Percentiles rank a stretch among this genome's conserved stretches.
Conservation (phyloP, 257 asterid species). For the Lavandula angustifolia region DNA sequence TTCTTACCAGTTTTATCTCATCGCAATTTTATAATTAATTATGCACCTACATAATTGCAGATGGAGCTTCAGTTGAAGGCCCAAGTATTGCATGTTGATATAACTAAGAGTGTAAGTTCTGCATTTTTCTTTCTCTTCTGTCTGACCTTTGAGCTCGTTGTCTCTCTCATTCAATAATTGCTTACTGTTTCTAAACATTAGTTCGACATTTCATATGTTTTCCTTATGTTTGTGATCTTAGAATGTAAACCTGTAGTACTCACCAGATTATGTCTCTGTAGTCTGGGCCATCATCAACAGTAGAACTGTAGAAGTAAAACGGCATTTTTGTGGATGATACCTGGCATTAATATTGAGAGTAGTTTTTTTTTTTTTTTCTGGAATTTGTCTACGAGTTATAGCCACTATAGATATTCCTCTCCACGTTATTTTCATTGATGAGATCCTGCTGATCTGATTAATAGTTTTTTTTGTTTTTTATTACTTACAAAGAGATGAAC, state of each 20-base stretch:
- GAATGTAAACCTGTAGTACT: constrained; percentile 18
- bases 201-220: constrained; percentile 5
- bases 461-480: too few species aligned
- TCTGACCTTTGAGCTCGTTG: not conserved
- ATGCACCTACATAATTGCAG: constrained; percentile 44
- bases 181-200: constrained; percentile 12
- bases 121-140: not conserved
- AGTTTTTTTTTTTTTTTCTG: not conserved
- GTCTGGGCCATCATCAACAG: constrained; percentile 12
- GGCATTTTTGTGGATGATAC: not conserved
- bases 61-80: constrained; percentile 76
- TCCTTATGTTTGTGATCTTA: constrained; percentile 15
- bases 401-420: not conserved
- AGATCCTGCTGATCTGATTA: not conserved
- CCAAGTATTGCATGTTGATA: constrained; percentile 67
- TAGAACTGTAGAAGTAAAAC: not conserved
- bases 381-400: not conserved
- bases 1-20: constrained; percentile 13
- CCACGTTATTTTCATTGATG: constrained; percentile 8
- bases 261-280: not conserved
- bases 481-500: too few species aligned
- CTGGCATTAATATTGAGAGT: constrained; percentile 15
- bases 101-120: constrained; percentile 66
- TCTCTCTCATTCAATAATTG: not conserved
- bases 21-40: constrained; percentile 24